Percentiles rank a stretch among this genome's conserved stretches.
Evolutionary conservation across 805 yeast genomes (phyloP).

Genomic region (Candida golubevii): DNA sequence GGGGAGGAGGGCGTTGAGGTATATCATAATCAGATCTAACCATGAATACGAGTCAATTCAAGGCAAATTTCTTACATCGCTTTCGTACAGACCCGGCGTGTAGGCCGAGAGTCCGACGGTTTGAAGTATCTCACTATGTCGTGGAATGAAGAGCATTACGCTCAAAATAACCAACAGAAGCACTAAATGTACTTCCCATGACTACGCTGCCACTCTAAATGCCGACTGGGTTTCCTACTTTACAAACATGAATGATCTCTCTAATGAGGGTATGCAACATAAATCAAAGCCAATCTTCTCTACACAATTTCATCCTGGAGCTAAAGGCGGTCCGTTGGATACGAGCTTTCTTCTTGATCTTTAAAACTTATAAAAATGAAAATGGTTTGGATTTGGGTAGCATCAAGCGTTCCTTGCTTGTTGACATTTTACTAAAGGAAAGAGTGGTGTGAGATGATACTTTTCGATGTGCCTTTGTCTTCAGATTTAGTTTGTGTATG

Average conservation of each 20-base stretch:
- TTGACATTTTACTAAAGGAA: conserved; percentile 60
- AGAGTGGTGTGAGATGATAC: conserved; percentile 40
- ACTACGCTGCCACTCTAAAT: conserved; percentile 61
- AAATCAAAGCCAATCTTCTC: conserved; percentile 84
- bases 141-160: not conserved
- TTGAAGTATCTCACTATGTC: too few species aligned
- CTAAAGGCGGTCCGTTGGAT: conserved; percentile 98
- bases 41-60: too few species aligned
- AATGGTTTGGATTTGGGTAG: conserved; percentile 41
- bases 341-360: conserved; percentile 85
- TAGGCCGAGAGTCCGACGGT: too few species aligned
- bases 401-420: conserved; percentile 47
- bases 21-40: too few species aligned
- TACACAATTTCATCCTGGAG: conserved; percentile 98
- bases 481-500: too few species aligned
- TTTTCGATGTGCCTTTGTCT: too few species aligned
- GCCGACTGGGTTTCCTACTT: conserved; percentile 74
- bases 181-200: not conserved
- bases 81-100: too few species aligned
- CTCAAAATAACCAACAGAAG: not conserved
- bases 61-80: too few species aligned
- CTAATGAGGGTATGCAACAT: conserved; percentile 98
- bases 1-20: too few species aligned
- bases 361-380: conserved; percentile 46
- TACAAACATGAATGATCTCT: conserved; percentile 88